Evolutionary conservation across 2,329 filamentous ascomycete species (phyloP), one percentile per base, ranked within the genome.

Genomic region (Madurella mycetomatis): DNA sequence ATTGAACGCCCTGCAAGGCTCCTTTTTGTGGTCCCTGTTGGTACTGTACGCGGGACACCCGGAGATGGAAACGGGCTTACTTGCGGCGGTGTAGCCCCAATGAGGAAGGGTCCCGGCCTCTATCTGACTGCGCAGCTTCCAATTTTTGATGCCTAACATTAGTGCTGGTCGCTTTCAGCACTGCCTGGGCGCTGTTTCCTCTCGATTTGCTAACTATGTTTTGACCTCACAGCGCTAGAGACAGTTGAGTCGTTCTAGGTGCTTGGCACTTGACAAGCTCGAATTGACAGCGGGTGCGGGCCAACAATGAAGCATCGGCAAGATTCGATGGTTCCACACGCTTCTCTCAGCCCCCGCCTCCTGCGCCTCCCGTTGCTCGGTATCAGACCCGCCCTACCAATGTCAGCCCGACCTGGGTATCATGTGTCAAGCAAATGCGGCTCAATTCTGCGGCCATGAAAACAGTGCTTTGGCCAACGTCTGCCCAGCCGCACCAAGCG

Each of bases 151-250:
- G 54, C 49, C 49, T 52, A 49, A 52, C 48, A 32, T 25, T 34
- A 30, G 46, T 41, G 53, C 18, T 47, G 17, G 25, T 41, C 31
- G n/a, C 42, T 31, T 1, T 37, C 7, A 7, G 25, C 25, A 7
- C 25, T 25, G 25, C 25, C 25, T 25, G 4, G 4, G 25, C 25
- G 25, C 25, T 25, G 9, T 37, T 37, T 9, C 34, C 34, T 37
- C 34, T 34, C 19, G 18, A 43, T 25, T n/a, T 31, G 15, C 44
- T 50, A 30, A 43, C 15, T 32, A 18, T 45, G 16, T 49, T 54
- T 47, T 58, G 56, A 55, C 53, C 49, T 55, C 56, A 58, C 48
- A 43, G 31, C 32, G 44, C 40, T 40, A 16, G 13, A 17, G 13
- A 9, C 25, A 16, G 9, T 41, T 13, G 31, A 8, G 30, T 8